Evolutionary conservation across 1,284 basidiomycete genomes (phyloP).

Genomic region (Malassezia obtusa): DNA sequence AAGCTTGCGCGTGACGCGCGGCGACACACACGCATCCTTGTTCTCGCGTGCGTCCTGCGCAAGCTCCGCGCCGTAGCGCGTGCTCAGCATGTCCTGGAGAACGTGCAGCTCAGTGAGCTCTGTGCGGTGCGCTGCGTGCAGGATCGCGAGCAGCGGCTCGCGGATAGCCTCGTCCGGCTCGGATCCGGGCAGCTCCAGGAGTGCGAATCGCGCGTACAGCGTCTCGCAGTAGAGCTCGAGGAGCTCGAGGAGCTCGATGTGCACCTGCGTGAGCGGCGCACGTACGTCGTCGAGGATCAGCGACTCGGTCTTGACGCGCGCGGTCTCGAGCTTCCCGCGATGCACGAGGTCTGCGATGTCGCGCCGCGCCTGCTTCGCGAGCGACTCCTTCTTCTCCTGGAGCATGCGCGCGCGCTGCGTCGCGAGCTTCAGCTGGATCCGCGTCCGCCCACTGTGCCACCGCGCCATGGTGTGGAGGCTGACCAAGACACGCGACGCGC

Average conservation of each 20-base stretch:
- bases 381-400: slow-evolving; percentile 84
- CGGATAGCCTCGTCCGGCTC: slow-evolving; percentile 72
- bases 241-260: slow-evolving; percentile 58
- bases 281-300: slow-evolving; percentile 77
- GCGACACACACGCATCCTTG: slow-evolving; percentile 64
- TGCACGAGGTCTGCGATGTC: slow-evolving; percentile 71
- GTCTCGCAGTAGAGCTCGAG: slow-evolving; percentile 88
- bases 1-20: slow-evolving; percentile 66
- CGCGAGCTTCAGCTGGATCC: slow-evolving; percentile 59
- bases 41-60: slow-evolving; percentile 72
- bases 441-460: slow-evolving; percentile 34
- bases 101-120: slow-evolving; percentile 67
- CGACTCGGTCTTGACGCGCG: slow-evolving; percentile 67
- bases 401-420: slow-evolving; percentile 79
- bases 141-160: slow-evolving; percentile 66
- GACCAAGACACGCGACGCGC: neutral
- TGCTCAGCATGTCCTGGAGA: slow-evolving; percentile 83
- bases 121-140: slow-evolving; percentile 80
- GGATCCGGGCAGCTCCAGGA: slow-evolving; percentile 71
- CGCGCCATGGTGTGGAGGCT: slow-evolving; percentile 24
- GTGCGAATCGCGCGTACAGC: slow-evolving; percentile 78
- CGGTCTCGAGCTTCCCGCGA: slow-evolving; percentile 68
- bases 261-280: too few relatives aligned
- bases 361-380: slow-evolving; percentile 70
- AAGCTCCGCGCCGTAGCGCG: slow-evolving; percentile 80